Base-by-base conservation (phyloP, 805 yeast genomes). In the Candida sanyiensis region DNA sequence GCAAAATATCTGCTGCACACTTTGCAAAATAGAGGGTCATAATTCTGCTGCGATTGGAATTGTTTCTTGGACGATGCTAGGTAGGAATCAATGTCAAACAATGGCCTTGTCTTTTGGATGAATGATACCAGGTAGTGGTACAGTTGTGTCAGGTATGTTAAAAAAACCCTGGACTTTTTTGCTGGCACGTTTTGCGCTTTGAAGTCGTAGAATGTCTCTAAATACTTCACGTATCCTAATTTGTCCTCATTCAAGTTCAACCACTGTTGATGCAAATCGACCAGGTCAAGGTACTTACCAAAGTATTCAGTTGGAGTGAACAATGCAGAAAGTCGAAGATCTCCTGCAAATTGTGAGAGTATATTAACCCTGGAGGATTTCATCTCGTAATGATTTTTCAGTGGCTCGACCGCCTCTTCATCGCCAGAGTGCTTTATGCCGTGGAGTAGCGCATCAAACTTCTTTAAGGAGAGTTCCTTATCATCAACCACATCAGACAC, bases 271-370 rank as follows among this genome's bases (percentile, higher is more conserved):
- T 78, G 81, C 34, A 69, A 63, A 5, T 54, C 54, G 4, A 65
- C 53, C 38, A 86, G 61, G 44, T 86, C 90, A 15, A 88, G 46
- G 46, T 57, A 75, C 44, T 70, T 71, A 0, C 96, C 96, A 51
- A 69, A 72, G 24, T 60, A 58, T 54, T 88, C 96, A 22, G 70
- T 75, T 4, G 72, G 68, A 0, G 75, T 63, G 53, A 83, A 87
- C 6, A 75, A 35, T 1, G 51, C 37, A 13, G 74, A 71, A 4
- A 83, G 45, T 16, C 66, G 64, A 10, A 84, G 38, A 38, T 69
- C 70, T 0, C 68, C 51, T 0, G 81, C 77, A 35, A 65, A 71
- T 13, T 65, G 59, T 41, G 87, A 74, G 27, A 77, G 56, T 3
- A 77, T 47, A 48, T 50, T 40, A 39, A 50, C 28, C 50, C 44